Evolutionary conservation across 768 basidiomycete species (phyloP).

Genomic region (Psilocybe cubensis): DNA sequence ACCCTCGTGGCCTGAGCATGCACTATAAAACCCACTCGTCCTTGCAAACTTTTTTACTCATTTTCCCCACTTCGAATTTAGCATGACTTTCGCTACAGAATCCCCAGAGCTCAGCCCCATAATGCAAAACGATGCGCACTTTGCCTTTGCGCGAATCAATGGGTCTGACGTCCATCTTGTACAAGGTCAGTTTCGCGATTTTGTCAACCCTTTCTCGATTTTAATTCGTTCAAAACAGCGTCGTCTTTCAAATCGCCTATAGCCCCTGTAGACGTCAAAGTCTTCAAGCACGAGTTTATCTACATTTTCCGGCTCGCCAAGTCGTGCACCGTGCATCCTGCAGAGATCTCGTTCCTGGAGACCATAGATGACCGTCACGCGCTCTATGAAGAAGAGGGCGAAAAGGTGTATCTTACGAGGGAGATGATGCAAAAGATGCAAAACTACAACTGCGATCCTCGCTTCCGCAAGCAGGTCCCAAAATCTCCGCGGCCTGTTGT

Average conservation of each 20-base stretch:
- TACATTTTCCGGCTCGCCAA: slow-evolving; percentile 63
- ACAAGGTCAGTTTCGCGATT: slow-evolving; percentile 63
- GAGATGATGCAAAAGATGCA: slow-evolving; percentile 49
- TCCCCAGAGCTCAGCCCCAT: slow-evolving; percentile 1
- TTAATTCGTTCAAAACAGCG: slow-evolving; percentile 27
- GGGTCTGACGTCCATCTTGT: slow-evolving; percentile 60
- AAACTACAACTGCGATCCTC: slow-evolving; percentile 34
- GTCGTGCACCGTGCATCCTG: slow-evolving; percentile 47
- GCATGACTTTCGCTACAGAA: slow-evolving; percentile 8
- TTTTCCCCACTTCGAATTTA: neutral
- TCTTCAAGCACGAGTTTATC: slow-evolving; percentile 65
- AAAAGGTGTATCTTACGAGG: slow-evolving; percentile 61
- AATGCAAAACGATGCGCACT: slow-evolving; percentile 28
- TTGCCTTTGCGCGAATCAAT: slow-evolving; percentile 62
- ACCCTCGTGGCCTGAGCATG: slow-evolving; percentile 45
- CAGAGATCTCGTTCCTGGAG: slow-evolving; percentile 55
- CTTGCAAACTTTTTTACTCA: neutral
- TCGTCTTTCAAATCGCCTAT: slow-evolving; percentile 45
- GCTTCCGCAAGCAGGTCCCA: slow-evolving; percentile 8
- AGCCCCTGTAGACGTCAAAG: slow-evolving; percentile 51
- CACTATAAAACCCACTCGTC: slow-evolving; percentile 32
- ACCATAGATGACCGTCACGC: slow-evolving; percentile 48
- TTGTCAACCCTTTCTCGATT: neutral
- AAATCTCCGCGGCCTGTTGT: neutral
- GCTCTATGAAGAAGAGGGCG: slow-evolving; percentile 61